Evolutionary conservation across 495 filamentous ascomycete species (phyloP).

Genomic region (Monascus purpureus): DNA sequence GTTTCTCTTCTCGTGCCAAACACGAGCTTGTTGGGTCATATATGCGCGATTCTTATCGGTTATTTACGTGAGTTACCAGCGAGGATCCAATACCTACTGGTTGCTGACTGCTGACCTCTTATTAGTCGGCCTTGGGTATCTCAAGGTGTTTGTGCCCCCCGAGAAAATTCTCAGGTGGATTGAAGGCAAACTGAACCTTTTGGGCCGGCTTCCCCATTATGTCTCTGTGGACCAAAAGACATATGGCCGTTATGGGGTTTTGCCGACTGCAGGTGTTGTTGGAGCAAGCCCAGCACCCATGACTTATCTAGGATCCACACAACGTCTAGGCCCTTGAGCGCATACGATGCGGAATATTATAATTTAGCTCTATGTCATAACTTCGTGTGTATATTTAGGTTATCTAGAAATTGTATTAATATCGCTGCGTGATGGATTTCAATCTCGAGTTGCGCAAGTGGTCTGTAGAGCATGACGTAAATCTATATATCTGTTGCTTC

Average conservation of each 20-base stretch:
- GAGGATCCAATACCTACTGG: no score
- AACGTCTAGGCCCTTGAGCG: slow-evolving; percentile 49
- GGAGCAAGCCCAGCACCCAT: slow-evolving; percentile 37
- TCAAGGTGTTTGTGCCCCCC: slow-evolving; percentile 72
- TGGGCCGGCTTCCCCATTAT: slow-evolving; percentile 73
- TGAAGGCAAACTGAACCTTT: slow-evolving; percentile 69
- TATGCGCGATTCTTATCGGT: slow-evolving; percentile 66
- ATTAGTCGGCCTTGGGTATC: slow-evolving; percentile 66
- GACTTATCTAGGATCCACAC: slow-evolving; percentile 44
- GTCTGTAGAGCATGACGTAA: slow-evolving; percentile 15
- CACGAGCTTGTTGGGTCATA: slow-evolving; percentile 73
- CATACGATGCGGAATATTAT: neutral
- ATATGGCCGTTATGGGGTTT: slow-evolving; percentile 84
- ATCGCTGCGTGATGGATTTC: slow-evolving; percentile 4
- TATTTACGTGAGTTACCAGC: slow-evolving; percentile 74
- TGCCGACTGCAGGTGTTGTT: slow-evolving; percentile 43
- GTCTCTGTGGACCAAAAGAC: slow-evolving; percentile 90
- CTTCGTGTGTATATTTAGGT: slow-evolving; percentile 24
- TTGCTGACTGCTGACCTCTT: no score
- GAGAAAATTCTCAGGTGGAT: slow-evolving; percentile 71
- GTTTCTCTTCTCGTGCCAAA: slow-evolving; percentile 62
- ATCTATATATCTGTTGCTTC: slow-evolving; percentile 6
- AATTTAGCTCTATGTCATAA: slow-evolving; percentile 1
- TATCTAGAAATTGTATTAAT: slow-evolving; percentile 11
- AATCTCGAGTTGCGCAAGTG: slow-evolving; percentile 10